These are phyloP conservation scores for Emericellopsis terricola DNA, from an alignment of 495 filamentous ascomycete species.

Conservation along the genomic window DNA sequence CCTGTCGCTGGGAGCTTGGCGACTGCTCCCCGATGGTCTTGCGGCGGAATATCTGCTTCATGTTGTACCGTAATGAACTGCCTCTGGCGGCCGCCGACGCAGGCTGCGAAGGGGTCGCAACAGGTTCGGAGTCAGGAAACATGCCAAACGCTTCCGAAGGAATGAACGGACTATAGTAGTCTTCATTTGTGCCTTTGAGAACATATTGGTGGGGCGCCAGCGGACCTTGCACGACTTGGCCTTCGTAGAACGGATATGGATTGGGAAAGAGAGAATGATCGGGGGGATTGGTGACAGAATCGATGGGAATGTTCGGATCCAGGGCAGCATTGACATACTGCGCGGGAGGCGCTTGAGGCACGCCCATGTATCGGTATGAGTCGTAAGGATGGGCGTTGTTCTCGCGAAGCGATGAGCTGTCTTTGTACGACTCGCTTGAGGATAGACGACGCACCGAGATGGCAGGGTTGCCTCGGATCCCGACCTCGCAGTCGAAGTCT, in stretches of 20 bases:
- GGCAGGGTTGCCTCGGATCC: not conserved
- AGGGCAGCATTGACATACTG: not conserved
- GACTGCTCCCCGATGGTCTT: not conserved
- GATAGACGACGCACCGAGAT: not conserved
- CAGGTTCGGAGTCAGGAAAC: not conserved
- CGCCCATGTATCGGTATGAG: not conserved
- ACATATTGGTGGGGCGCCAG: not conserved
- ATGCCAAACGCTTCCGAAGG: slow-evolving; percentile 3
- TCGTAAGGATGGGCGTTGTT: too few species aligned
- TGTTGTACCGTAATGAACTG: slow-evolving; percentile 3
- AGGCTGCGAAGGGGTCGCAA: not conserved
- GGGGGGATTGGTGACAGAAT: not conserved
- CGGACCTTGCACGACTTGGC: too few species aligned
- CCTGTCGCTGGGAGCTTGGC: too few species aligned
- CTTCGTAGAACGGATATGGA: too few species aligned
- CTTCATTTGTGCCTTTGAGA: slow-evolving; percentile 2
- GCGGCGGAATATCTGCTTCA: slow-evolving; percentile 2
- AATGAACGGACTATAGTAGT: slow-evolving; percentile 3
- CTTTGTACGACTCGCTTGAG: slow-evolving; percentile 4
- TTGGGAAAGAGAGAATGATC: too few species aligned
- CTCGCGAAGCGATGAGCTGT: not conserved
- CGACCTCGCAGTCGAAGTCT: slow-evolving; percentile 10
- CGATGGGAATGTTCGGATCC: not conserved
- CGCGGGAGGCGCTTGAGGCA: not conserved
- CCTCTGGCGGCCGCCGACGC: not conserved